These are phyloP conservation scores for Diversispora epigaea DNA, from an alignment of 192 early-diverging fungal genomes.

Conservation along the genomic window DNA sequence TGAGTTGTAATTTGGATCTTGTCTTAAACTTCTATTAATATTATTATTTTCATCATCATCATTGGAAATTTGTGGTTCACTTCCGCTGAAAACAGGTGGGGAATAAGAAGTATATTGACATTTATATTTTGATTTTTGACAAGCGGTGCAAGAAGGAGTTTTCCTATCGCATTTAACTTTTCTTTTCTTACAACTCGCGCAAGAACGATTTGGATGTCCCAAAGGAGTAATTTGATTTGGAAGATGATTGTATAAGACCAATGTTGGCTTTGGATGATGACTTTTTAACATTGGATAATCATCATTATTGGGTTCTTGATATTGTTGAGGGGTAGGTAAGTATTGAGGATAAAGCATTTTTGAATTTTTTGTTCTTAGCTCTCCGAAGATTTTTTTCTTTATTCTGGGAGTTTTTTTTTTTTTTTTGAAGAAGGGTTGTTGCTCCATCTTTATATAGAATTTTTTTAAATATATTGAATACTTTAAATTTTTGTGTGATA, in stretches of 20 bases:
- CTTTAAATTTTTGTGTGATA: too few relatives aligned
- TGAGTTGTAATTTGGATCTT: too few relatives aligned
- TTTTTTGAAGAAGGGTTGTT: too few relatives aligned
- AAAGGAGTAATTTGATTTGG: background rate
- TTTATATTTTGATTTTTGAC: slow-evolving; percentile 18
- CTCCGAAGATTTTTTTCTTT: too few relatives aligned
- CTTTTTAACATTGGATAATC: background rate
- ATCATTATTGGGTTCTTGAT: too few relatives aligned
- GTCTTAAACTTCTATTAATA: background rate
- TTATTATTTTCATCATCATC: background rate
- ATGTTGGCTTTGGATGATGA: background rate
- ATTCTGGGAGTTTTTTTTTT: too few relatives aligned
- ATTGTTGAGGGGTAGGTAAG: too few relatives aligned
- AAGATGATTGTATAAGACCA: background rate
- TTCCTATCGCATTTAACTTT: slow-evolving; percentile 33
- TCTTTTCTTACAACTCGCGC: slow-evolving; percentile 14
- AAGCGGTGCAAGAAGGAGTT: slow-evolving; percentile 22
- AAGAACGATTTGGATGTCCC: slow-evolving; percentile 27
- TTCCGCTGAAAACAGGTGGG: background rate
- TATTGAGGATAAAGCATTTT: too few relatives aligned
- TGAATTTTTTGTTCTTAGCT: too few relatives aligned
- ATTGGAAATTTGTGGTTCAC: background rate
- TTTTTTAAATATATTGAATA: too few relatives aligned
- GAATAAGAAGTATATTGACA: slow-evolving; percentile 31
- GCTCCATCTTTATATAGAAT: too few relatives aligned